phyloP scores from a whole-genome alignment of 768 basidiomycete genomes.

The Boletus vinaceobasis region DNA sequence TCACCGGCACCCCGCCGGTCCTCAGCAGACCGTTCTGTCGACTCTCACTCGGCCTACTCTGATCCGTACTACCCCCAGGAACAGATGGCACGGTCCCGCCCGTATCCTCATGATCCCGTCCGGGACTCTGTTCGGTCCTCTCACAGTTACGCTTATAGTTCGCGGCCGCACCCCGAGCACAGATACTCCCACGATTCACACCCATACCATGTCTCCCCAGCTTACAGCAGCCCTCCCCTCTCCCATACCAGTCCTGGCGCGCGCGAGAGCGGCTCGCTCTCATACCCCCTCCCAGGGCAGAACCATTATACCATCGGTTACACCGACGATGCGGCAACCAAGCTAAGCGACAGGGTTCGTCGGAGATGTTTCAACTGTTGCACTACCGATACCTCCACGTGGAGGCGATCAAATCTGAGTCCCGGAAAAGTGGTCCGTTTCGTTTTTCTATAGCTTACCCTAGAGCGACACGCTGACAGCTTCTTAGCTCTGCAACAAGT shows the following conservation, averaged over 20 bases:
- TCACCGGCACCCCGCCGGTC: slow-evolving; percentile 53
- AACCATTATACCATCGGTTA: slow-evolving; percentile 41
- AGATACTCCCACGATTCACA: slow-evolving; percentile 34
- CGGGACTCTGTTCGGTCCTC: slow-evolving; percentile 31
- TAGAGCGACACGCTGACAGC: slow-evolving; percentile 4
- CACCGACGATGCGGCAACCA: slow-evolving; percentile 79
- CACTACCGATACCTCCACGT: slow-evolving; percentile 81
- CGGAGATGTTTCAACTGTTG: slow-evolving; percentile 82
- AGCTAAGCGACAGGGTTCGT: slow-evolving; percentile 72
- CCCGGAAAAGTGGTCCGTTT: slow-evolving; percentile 70
- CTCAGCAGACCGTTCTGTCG: slow-evolving; percentile 31
- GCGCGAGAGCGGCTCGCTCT: slow-evolving; percentile 27
- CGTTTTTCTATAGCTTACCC: neutral
- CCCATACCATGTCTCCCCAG: slow-evolving; percentile 27
- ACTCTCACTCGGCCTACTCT: slow-evolving; percentile 31
- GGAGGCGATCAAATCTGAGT: slow-evolving; percentile 71
- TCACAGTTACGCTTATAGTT: slow-evolving; percentile 34
- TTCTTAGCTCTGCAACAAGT: slow-evolving; percentile 53
- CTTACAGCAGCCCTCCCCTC: slow-evolving; percentile 27
- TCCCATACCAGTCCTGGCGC: slow-evolving; percentile 21
- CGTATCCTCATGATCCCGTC: slow-evolving; percentile 33
- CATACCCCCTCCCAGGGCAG: slow-evolving; percentile 39
- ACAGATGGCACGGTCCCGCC: slow-evolving; percentile 30
- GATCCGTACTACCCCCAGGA: slow-evolving; percentile 41
- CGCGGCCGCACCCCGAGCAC: slow-evolving; percentile 27